phyloP scores from a whole-genome alignment of 805 yeast genomes.

The Zygosaccharomyces gambellarensis region DNA sequence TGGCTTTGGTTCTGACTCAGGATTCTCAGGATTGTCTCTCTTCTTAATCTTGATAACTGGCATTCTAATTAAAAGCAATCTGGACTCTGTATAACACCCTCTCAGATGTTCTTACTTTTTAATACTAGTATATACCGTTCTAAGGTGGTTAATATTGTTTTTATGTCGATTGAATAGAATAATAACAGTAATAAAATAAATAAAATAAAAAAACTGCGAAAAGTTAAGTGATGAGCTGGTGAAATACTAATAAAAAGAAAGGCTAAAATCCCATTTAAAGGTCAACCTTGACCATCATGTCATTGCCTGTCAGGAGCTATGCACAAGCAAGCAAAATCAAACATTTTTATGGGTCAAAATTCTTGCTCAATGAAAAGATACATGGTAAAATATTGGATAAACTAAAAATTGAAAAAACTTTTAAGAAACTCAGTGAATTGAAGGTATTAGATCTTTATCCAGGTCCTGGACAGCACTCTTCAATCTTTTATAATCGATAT shows the following conservation, averaged over 20 bases:
- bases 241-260: not conserved
- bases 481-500: slow-evolving; percentile 54
- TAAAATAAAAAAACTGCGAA: not conserved
- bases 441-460: slow-evolving; percentile 58
- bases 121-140: not conserved
- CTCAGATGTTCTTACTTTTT: not conserved
- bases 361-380: slow-evolving; percentile 20
- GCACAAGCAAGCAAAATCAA: slow-evolving; percentile 16
- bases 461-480: slow-evolving; percentile 56
- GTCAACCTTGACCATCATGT: slow-evolving; percentile 6
- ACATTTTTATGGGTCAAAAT: slow-evolving; percentile 23
- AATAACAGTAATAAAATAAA: not conserved
- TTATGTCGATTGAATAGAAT: not conserved
- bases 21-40: slow-evolving; percentile 17
- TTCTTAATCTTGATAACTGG: slow-evolving; percentile 31
- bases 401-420: slow-evolving; percentile 38
- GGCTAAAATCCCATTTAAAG: not conserved
- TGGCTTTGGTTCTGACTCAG: slow-evolving; percentile 20
- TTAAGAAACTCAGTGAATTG: slow-evolving; percentile 35
- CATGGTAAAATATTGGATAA: slow-evolving; percentile 42
- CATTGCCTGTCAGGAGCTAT: slow-evolving; percentile 11
- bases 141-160: not conserved
- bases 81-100: not conserved
- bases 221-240: slow-evolving; percentile 7
- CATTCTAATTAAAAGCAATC: slow-evolving; percentile 6